phyloP scores from a whole-genome alignment of 495 filamentous ascomycete genomes.

The Annulohypoxylon nitens region DNA sequence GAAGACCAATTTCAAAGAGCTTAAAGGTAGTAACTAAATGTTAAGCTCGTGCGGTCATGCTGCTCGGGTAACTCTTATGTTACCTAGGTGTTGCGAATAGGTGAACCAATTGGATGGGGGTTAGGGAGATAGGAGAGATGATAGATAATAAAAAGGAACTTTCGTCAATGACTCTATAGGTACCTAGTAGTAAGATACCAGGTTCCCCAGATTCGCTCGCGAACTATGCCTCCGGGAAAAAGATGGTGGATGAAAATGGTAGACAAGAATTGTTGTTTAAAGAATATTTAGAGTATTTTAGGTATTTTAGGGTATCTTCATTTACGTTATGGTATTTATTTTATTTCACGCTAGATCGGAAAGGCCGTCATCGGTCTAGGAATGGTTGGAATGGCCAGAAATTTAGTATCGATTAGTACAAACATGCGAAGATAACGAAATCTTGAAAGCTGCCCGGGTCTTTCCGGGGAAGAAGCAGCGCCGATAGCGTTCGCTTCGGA shows the following conservation, averaged over 20 bases:
- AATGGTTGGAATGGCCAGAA: slow-evolving; percentile 17
- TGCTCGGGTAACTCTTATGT: slow-evolving; percentile 19
- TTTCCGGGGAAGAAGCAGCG: slow-evolving; percentile 36
- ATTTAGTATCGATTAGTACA: slow-evolving; percentile 10
- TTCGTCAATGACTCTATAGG: not conserved
- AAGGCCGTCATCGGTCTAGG: slow-evolving; percentile 44
- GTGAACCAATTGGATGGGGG: slow-evolving; percentile 2
- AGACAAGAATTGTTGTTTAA: not conserved
- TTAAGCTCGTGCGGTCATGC: slow-evolving; percentile 38
- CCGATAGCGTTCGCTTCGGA: slow-evolving; percentile 47
- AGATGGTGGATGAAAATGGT: not conserved
- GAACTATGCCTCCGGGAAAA: not conserved
- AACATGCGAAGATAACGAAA: slow-evolving; percentile 40
- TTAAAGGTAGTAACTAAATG: not conserved
- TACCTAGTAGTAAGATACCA: not conserved
- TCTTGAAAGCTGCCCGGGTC: slow-evolving; percentile 24
- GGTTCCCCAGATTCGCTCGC: not conserved
- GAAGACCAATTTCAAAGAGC: slow-evolving; percentile 1
- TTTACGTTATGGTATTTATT: slow-evolving; percentile 13
- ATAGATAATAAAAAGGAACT: not conserved
- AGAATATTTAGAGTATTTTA: not conserved
- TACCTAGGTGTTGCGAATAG: not conserved
- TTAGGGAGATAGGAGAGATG: not conserved
- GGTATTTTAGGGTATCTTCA: not conserved
- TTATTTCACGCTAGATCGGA: slow-evolving; percentile 11